A percentile compares a stretch with the other conserved stretches of the same genome.
Conservation (phyloP, 2,329 filamentous ascomycete genomes). For the Fusarium devonianum region DNA sequence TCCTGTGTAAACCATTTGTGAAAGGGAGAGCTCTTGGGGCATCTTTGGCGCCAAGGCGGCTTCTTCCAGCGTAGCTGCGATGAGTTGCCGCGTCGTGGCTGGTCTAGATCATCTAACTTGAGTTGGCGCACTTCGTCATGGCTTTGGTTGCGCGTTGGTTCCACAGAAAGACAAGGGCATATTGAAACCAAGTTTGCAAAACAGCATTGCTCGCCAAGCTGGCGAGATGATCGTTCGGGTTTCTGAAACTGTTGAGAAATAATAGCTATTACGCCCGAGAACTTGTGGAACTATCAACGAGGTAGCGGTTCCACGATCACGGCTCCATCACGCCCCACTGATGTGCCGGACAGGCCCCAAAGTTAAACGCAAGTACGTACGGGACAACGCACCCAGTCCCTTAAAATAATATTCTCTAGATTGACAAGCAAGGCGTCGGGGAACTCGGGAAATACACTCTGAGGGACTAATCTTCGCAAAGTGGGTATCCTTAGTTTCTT, state of each 20-base stretch:
- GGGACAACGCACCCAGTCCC: too few species aligned
- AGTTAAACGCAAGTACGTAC: too few species aligned
- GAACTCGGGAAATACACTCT: background rate
- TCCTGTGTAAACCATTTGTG: background rate
- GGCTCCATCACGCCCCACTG: constrained; percentile 1
- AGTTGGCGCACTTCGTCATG: constrained; percentile 1
- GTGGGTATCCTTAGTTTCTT: too few species aligned
- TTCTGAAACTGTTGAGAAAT: constrained; percentile 13
- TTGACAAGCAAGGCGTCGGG: background rate
- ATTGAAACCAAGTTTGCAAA: constrained; percentile 10
- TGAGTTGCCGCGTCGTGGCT: constrained; percentile 13
- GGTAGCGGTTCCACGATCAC: background rate
- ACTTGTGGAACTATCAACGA: constrained; percentile 1
- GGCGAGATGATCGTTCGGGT: background rate
- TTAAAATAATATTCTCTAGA: too few species aligned
- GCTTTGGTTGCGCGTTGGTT: constrained; percentile 6
- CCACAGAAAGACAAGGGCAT: constrained; percentile 8
- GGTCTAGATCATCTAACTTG: constrained; percentile 4
- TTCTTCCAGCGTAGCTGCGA: constrained; percentile 5
- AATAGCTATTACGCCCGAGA: constrained; percentile 1
- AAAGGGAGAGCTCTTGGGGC: constrained; percentile 1
- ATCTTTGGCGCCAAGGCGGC: constrained; percentile 6
- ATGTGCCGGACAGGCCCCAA: background rate
- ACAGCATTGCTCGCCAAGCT: background rate
- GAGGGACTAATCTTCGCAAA: too few species aligned